phyloP scores from a whole-genome alignment of 2,329 filamentous ascomycete species.

The Pseudogymnoascus sp. region DNA sequence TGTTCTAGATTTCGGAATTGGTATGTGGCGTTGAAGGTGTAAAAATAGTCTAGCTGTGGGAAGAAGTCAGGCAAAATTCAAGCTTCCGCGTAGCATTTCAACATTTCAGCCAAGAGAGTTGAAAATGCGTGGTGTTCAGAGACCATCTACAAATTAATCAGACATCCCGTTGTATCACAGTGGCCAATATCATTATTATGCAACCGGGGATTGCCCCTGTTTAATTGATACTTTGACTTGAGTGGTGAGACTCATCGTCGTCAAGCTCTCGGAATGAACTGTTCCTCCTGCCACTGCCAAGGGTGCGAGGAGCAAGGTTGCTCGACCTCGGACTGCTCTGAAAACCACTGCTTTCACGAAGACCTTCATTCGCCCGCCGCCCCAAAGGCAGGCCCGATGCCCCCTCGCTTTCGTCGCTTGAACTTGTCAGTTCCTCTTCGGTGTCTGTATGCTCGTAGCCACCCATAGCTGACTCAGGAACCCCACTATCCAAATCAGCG shows the following conservation, averaged over 20 bases:
- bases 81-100: neutral
- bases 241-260: neutral
- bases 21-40: constrained; percentile 7
- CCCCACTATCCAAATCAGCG: constrained; percentile 62
- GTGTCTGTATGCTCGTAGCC: constrained; percentile 74
- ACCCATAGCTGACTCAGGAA: constrained; percentile 53
- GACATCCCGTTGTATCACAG: neutral
- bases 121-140: neutral
- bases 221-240: constrained; percentile 1
- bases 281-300: neutral
- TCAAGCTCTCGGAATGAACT: neutral
- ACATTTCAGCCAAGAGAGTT: neutral
- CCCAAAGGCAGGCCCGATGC: constrained; percentile 16
- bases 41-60: neutral
- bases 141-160: constrained; percentile 1
- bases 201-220: neutral
- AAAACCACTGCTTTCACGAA: neutral
- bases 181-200: neutral
- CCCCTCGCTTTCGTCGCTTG: constrained; percentile 35
- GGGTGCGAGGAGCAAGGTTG: neutral
- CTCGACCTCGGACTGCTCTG: constrained; percentile 6
- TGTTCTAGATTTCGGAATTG: constrained; percentile 49
- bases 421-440: constrained; percentile 53
- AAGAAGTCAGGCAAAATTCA: neutral
- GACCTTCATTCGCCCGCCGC: neutral